phyloP scores from a whole-genome alignment of 495 filamentous ascomycete species.

The Talaromyces nanjingensis region DNA sequence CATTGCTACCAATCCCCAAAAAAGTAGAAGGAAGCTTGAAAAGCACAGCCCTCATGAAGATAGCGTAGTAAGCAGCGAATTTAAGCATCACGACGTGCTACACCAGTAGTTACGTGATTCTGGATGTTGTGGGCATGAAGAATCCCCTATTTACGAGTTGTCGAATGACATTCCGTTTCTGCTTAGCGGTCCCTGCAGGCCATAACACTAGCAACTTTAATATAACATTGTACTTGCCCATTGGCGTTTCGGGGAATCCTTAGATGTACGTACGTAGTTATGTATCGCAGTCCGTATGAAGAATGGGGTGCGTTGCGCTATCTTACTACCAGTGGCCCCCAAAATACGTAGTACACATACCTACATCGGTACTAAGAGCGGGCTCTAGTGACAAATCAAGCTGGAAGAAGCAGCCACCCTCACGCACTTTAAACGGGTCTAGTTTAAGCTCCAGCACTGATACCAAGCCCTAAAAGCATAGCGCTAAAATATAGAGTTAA shows the following conservation, averaged over 20 bases:
- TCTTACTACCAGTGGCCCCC: neutral
- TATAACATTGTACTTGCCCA: neutral
- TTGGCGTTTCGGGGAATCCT: neutral
- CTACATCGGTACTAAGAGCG: conserved; percentile 7
- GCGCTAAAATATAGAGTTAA: neutral
- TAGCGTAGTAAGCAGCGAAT: neutral
- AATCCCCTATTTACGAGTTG: neutral
- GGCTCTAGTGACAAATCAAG: neutral
- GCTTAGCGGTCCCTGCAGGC: neutral
- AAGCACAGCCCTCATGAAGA: neutral
- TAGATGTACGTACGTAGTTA: neutral
- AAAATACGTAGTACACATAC: neutral
- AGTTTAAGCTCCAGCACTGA: neutral
- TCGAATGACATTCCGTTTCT: neutral
- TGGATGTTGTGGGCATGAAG: neutral
- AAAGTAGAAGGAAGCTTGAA: neutral
- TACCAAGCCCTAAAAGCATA: neutral
- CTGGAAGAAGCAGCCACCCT: neutral
- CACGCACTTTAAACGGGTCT: neutral
- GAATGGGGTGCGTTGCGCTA: neutral
- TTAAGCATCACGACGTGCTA: neutral
- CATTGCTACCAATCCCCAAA: neutral
- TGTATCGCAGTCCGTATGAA: neutral
- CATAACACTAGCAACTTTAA: neutral
- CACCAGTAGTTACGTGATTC: neutral